phyloP scores from a whole-genome alignment of 331 rosid species.

The Cucumis variabilis region DNA sequence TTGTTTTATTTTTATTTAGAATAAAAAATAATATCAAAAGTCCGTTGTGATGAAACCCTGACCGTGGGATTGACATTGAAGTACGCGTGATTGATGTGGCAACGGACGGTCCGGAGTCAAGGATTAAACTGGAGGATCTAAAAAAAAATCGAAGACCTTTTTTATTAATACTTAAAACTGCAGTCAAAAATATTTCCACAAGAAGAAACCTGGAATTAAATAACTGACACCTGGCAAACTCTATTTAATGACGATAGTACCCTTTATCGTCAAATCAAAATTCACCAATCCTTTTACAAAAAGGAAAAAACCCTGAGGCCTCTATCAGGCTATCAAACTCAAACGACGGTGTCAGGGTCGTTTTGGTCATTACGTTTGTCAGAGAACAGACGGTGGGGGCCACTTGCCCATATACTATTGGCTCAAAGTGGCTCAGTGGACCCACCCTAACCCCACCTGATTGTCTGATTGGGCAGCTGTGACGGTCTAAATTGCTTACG shows the following conservation, averaged over 20 bases:
- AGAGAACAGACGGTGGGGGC: background rate
- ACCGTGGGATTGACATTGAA: constrained; percentile 23
- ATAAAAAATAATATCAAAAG: too few relatives aligned
- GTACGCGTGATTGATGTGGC: constrained; percentile 22
- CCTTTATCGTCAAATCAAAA: constrained; percentile 53
- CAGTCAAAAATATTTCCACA: constrained; percentile 10
- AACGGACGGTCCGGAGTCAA: constrained; percentile 25
- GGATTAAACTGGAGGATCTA: background rate
- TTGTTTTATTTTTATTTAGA: background rate
- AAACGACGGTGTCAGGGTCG: constrained; percentile 6
- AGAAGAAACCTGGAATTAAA: background rate
- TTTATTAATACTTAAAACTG: constrained; percentile 20
- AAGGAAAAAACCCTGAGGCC: constrained; percentile 34
- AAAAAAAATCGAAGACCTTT: constrained; percentile 17
- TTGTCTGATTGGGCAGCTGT: constrained; percentile 26
- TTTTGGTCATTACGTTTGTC: constrained; percentile 28
- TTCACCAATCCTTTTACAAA: constrained; percentile 25
- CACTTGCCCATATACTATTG: constrained; percentile 12
- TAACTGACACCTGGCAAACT: background rate
- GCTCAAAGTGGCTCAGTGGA: background rate
- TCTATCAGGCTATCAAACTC: background rate
- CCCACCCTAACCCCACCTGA: constrained; percentile 41
- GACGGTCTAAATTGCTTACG: constrained; percentile 42
- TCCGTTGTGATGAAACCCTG: constrained; percentile 28
- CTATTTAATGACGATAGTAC: constrained; percentile 40